A percentile compares a stretch with the other conserved stretches of the same genome.
phyloP scores from a whole-genome alignment of 2,329 filamentous ascomycete genomes.

The Corynespora cassiicola region DNA sequence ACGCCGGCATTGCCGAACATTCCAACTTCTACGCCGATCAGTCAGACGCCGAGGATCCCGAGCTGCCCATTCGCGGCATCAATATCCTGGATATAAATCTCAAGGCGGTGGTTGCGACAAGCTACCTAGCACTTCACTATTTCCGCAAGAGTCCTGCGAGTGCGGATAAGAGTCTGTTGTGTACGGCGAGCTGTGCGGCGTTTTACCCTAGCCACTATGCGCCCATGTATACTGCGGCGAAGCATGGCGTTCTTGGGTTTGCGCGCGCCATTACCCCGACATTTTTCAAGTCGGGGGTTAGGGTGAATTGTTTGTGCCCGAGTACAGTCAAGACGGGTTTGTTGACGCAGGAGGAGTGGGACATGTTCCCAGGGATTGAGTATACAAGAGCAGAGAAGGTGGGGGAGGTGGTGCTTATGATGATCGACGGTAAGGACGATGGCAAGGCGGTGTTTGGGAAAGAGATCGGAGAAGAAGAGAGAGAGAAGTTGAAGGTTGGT shows the following conservation, averaged over 20 bases:
- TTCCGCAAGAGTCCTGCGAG: constrained; percentile 32
- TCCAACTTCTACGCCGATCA: constrained; percentile 44
- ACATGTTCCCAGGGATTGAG: constrained; percentile 32
- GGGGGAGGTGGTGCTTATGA: constrained; percentile 28
- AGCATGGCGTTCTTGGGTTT: constrained; percentile 48
- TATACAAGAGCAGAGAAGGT: constrained; percentile 39
- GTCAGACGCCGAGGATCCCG: constrained; percentile 12
- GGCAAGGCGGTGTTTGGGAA: constrained; percentile 16
- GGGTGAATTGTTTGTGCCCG: constrained; percentile 48
- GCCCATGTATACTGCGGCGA: constrained; percentile 48
- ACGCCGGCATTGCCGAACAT: constrained; percentile 53
- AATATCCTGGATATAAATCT: constrained; percentile 49
- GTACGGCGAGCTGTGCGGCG: constrained; percentile 43
- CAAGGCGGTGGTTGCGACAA: constrained; percentile 49
- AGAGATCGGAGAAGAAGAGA: constrained; percentile 25
- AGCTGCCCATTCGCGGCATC: constrained; percentile 26
- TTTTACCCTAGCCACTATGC: constrained; percentile 41
- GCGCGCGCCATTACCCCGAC: constrained; percentile 42
- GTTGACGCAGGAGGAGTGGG: constrained; percentile 32
- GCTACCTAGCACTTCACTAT: constrained; percentile 50
- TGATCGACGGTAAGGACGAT: constrained; percentile 29
- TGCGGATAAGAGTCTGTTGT: constrained; percentile 32
- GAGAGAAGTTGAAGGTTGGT: constrained; percentile 21
- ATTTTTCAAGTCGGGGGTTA: constrained; percentile 38
- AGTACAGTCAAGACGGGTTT: constrained; percentile 46